Evolutionary conservation across 169 alveolate species (phyloP).

Genomic region (Eimeria mitis): DNA sequence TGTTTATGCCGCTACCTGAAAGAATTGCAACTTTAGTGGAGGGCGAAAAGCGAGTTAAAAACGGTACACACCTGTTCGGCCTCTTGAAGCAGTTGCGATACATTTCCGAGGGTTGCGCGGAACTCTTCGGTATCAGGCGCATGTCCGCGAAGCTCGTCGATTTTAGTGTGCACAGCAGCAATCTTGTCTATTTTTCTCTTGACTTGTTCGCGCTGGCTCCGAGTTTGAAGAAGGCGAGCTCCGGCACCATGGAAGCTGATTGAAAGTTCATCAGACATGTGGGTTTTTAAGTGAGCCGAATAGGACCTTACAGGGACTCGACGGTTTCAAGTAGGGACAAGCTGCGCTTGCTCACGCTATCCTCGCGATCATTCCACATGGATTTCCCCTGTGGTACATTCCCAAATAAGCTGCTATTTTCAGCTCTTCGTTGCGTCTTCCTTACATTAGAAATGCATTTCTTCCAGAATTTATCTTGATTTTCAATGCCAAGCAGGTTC

Average conservation of each 20-base stretch:
- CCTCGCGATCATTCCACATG: constrained; percentile 70
- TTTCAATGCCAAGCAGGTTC: constrained; percentile 69
- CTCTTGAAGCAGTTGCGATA: constrained; percentile 63
- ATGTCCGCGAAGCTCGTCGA: constrained; percentile 71
- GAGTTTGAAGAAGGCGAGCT: constrained; percentile 71
- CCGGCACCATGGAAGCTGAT: constrained; percentile 65
- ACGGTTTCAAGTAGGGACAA: constrained; percentile 50
- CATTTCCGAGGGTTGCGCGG: constrained; percentile 58
- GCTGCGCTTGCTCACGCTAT: constrained; percentile 71
- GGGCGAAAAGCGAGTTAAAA: neutral
- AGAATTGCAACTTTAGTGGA: neutral
- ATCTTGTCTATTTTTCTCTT: constrained; percentile 65
- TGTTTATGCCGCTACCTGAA: constrained; percentile 40
- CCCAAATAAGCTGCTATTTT: neutral
- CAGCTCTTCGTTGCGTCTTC: neutral
- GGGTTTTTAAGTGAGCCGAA: neutral
- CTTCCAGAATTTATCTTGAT: constrained; percentile 62
- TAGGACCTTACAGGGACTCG: constrained; percentile 47
- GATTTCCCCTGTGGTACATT: constrained; percentile 8
- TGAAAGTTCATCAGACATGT: neutral
- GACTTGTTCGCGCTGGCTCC: constrained; percentile 76
- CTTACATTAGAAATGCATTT: constrained; percentile 55
- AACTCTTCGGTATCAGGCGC: constrained; percentile 70
- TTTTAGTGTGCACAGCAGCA: constrained; percentile 59
- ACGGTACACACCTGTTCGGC: constrained; percentile 65